These are phyloP conservation scores for Galium porrigens DNA, from an alignment of 305 asterid genomes.

Conservation along the genomic window DNA sequence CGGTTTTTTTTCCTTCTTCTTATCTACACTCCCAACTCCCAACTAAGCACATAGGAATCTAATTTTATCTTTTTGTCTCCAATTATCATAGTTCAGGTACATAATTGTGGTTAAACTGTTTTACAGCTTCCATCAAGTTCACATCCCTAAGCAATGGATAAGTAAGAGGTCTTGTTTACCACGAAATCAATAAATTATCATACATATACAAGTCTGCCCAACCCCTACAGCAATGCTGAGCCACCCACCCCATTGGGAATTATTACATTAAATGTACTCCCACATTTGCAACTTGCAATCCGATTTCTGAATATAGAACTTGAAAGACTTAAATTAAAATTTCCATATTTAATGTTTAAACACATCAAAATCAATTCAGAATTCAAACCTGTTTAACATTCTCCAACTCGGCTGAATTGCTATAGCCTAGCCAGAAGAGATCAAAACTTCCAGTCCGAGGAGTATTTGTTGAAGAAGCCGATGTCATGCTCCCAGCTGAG, in stretches of 20 bases:
- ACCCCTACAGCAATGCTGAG: background rate
- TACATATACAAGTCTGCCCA: background rate
- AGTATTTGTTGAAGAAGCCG: constrained; percentile 72
- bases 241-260: background rate
- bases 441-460: constrained; percentile 69
- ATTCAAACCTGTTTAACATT: constrained; percentile 62
- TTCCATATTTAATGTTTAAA: background rate
- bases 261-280: background rate
- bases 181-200: background rate
- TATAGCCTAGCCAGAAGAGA: constrained; percentile 55
- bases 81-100: background rate
- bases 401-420: constrained; percentile 53
- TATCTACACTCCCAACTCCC: background rate
- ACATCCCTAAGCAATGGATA: background rate
- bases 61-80: background rate
- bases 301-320: background rate
- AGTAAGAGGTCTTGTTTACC: background rate
- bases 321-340: background rate
- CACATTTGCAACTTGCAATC: background rate
- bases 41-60: background rate
- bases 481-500: constrained; percentile 73
- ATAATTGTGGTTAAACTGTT: background rate
- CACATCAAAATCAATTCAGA: constrained; percentile 11
- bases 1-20: background rate
- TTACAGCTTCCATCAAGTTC: background rate